Evolutionary conservation across 164 flowering plant species (phyloP), one percentile per base, ranked within the genome.

Genomic region (Sedum album): DNA sequence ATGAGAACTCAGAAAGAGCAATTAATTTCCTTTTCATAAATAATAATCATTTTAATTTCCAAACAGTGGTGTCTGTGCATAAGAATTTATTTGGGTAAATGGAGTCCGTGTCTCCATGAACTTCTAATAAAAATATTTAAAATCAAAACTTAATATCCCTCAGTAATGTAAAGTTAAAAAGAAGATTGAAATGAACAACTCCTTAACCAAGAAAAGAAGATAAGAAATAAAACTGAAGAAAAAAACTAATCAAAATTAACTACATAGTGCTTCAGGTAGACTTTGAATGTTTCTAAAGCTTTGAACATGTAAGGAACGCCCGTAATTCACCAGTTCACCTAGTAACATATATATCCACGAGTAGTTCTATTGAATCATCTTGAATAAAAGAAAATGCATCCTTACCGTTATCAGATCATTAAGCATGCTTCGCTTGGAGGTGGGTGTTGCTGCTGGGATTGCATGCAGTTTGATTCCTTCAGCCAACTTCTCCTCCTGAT

Each of bases 391-490:
- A 65, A 41, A 65, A 25, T 4, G 26, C 25, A 35, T 36, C 42
- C 67, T 21, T 87, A 94, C 99, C 70, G 85, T 90, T 42, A 95
- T 77, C 65, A 95, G 86, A 76, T 95, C 99, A 72, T 90, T 81
- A 31, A 95, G 94, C 70, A 95, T 84, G 21, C 89, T 84, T 18
- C 96, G 86, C 82, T 92, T 95, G 71, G 99, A 88, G 67, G 90
- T 84, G 60, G 88, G 69, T 72, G 97, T 88, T 21, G 94, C 75
- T 65, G 67, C 67, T 44, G 89, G 79, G 68, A 95, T 76, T 7
- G 99, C 97, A 82, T 86, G 86, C 31, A 95, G 82, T 68, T 88
- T 91, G 78, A 95, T 95, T 71, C 99, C 97, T 75, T 91, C 96
- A 17, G 99, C 97, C 66, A 95, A 79, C 82, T 95, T 95, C 70